Evolutionary conservation across 1,139 yeast species (phyloP).

Genomic region (Lodderomyces elongisporus): DNA sequence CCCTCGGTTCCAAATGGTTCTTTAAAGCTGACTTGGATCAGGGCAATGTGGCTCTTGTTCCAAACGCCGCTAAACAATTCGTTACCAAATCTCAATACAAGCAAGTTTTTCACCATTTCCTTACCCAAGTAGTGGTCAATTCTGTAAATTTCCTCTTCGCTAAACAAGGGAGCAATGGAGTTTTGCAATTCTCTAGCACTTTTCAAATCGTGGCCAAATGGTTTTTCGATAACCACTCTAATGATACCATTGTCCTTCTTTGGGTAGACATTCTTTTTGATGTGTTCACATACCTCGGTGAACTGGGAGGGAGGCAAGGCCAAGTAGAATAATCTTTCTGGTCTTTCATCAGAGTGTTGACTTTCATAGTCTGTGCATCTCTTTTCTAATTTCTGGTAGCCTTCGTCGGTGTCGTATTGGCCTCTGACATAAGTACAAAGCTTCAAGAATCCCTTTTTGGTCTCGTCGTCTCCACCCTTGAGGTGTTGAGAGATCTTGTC

Average conservation of each 20-base stretch:
- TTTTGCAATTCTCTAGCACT: constrained; percentile 73
- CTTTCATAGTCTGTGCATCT: constrained; percentile 58
- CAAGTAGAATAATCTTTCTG: constrained; percentile 79
- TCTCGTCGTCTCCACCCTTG: constrained; percentile 48
- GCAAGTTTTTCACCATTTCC: constrained; percentile 93
- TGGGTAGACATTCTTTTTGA: constrained; percentile 69
- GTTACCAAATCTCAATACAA: constrained; percentile 87
- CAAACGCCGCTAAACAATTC: constrained; percentile 79
- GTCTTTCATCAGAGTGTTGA: constrained; percentile 31
- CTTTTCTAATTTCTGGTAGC: constrained; percentile 54
- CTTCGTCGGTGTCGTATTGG: constrained; percentile 74
- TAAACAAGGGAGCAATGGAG: constrained; percentile 76
- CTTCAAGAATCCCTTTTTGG: constrained; percentile 58
- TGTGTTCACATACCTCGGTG: constrained; percentile 67
- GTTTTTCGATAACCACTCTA: constrained; percentile 90
- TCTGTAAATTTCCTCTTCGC: constrained; percentile 88
- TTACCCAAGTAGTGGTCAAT: constrained; percentile 97
- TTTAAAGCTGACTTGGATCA: constrained; percentile 86
- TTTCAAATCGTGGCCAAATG: constrained; percentile 89
- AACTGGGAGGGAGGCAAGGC: constrained; percentile 95
- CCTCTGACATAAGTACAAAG: constrained; percentile 69
- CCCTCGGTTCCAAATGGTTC: constrained; percentile 99
- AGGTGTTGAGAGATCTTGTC: constrained; percentile 61
- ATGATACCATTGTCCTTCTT: constrained; percentile 62
- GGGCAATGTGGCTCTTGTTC: constrained; percentile 73